Evolutionary conservation across 2,329 filamentous ascomycete genomes (phyloP).

Genomic region (Pyrenochaeta sp.): DNA sequence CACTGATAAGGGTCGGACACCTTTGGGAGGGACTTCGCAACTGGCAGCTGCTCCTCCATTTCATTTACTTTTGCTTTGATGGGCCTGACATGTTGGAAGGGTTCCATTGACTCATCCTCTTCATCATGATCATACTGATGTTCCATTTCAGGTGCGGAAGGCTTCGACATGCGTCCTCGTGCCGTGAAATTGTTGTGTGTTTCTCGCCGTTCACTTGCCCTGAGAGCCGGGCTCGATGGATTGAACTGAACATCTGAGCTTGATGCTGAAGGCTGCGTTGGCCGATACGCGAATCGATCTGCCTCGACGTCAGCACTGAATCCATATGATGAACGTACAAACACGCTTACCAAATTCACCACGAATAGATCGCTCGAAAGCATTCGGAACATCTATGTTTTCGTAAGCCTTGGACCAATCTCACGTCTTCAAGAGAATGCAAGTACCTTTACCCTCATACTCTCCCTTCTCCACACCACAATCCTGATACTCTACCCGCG

Average conservation of each 20-base stretch:
- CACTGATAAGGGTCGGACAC: not conserved
- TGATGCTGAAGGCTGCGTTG: constrained; percentile 18
- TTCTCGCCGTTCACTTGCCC: constrained; percentile 42
- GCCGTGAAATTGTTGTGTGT: constrained; percentile 9
- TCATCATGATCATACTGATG: no score
- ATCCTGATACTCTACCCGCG: constrained; percentile 10
- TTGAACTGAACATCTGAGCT: constrained; percentile 41
- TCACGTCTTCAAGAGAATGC: not conserved
- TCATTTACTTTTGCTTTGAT: not conserved
- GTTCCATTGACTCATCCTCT: not conserved
- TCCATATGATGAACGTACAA: not conserved
- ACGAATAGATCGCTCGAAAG: constrained; percentile 4
- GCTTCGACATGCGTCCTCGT: no score
- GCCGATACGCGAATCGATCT: constrained; percentile 35
- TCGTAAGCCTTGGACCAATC: constrained; percentile 3
- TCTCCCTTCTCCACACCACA: not conserved
- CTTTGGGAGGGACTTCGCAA: not conserved
- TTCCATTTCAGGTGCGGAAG: no score
- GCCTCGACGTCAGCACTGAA: constrained; percentile 1
- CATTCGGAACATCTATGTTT: constrained; percentile 5
- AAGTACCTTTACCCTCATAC: not conserved
- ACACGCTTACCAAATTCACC: constrained; percentile 14
- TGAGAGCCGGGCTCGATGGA: constrained; percentile 50
- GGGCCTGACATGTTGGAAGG: constrained; percentile 1
- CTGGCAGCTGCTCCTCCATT: not conserved